Base-by-base conservation (phyloP, 305 asterid genomes). In the Withania somnifera region DNA sequence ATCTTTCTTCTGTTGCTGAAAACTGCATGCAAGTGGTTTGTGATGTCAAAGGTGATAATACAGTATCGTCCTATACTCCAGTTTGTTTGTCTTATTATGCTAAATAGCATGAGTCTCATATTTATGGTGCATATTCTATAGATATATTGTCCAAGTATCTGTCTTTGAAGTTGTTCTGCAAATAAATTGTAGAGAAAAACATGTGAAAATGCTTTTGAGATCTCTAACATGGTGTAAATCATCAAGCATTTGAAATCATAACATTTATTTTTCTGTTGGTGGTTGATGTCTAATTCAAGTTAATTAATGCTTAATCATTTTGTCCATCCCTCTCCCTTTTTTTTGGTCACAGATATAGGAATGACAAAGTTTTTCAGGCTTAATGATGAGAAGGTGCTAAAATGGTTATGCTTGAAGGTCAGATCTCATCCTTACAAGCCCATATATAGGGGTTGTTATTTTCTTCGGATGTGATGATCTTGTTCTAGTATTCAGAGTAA, bases 341-440 rank as follows among this genome's bases (percentile, higher is more conserved):
- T 79, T 63, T 76, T n/a, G n/a, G 45, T 86, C 81, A 71, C 95
- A 95, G 99, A 92, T 82, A 85, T 93, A 75, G 98, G 98, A 83
- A 87, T 89, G 7, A 90, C 88, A 82, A 91, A 88, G 91, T 96
- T 93, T 86, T 91, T 88, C 88, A 92, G 98, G 94, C 98, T 96
- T 84, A 92, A 93, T 76, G 97, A 96, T 88, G 81, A 84, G 58
- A 96, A 93, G 92, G 98, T 94, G 71, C 87, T 90, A 81, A 91
- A 86, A 78, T 94, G 98, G 99, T 83, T 96, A 83, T 86, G 88
- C 89, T 90, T 84, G 82, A 96, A 96, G 99, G 99, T 94, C n/a
- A 75, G 61, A 75, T 19, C 50, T 75, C 61, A 28, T 75, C 60
- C n/a, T 50, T 50, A 9, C 80, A 26, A 15, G 0, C 61, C 61